Base-by-base conservation (phyloP, 2,329 filamentous ascomycete genomes). In the Diaporthe aspalathi region DNA sequence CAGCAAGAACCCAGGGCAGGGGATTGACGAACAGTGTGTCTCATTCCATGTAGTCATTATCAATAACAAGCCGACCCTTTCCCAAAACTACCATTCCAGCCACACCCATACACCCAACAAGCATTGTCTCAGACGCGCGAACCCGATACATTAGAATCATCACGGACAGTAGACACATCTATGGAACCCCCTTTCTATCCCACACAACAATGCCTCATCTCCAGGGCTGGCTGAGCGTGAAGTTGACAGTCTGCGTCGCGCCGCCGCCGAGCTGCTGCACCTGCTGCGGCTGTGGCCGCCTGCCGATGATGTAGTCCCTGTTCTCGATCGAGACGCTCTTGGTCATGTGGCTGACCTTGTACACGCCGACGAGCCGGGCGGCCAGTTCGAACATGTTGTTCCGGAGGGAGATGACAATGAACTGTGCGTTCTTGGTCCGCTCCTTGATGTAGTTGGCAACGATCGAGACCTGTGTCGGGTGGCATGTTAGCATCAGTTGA, bases 381-480 rank as follows among this genome's bases (percentile, higher is more conserved):
- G 97, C 95, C 74, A 99, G 90, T 86, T 99, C 96, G 82, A 99
- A 99, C 96, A 99, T 99, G 86, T 99, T 99, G 84, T 99, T 99
- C 78, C 96, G 89, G 78, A 99, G 86, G 20, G 94, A 98, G 79
- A 99, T 99, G 79, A 99, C 96, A 77, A 99, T 96, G 81, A 99
- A 99, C 80, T 99, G 96, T 1, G 96, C 97, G 83, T 99, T 99
- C 88, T 98, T 98, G 73, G 96, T 99, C 68, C 96, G 89, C 85
- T 99, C 96, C 84, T 98, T 98, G 88, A 99, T 99, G 81, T 99
- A 99, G 77, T 94, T 96, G 71, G 96, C 96, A 56, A 99, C 96
- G 79, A 99, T 99, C 1, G 94, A 97, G 50, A 98, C 93, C 94
- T 95, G 76, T 17, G 57, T 35, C 53, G 5, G 9, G 35, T 22